phyloP scores from a whole-genome alignment of 1,284 basidiomycete species.

The Trametes polyzona region DNA sequence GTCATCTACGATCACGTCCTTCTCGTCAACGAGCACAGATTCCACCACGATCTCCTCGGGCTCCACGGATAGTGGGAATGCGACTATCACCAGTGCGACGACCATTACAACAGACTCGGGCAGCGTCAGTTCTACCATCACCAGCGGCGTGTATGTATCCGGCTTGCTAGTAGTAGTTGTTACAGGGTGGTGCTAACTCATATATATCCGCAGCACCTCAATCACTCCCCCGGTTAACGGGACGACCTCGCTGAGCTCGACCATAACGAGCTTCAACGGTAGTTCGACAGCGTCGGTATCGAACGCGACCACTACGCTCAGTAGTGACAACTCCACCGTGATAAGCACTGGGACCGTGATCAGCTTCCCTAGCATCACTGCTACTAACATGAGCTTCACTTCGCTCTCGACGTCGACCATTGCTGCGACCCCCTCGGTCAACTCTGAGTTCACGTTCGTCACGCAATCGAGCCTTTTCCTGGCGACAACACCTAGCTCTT shows the following conservation, averaged over 20 bases:
- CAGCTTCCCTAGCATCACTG: conserved; percentile 17
- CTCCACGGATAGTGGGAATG: not conserved
- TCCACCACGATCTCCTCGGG: not conserved
- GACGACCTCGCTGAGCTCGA: not conserved
- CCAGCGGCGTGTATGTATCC: conserved; percentile 14
- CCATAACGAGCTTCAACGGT: not conserved
- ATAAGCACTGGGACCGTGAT: conserved; percentile 20
- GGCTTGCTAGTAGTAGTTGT: conserved; percentile 1
- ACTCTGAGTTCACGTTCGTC: conserved; percentile 29
- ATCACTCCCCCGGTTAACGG: conserved; percentile 12
- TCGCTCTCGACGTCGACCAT: conserved; percentile 22
- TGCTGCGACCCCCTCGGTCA: conserved; percentile 26
- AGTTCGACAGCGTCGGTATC: conserved; percentile 4
- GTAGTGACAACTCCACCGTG: not conserved
- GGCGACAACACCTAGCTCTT: conserved; percentile 32
- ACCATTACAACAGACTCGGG: conserved; percentile 1
- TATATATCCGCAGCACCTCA: conserved; percentile 1
- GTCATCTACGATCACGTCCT: not conserved
- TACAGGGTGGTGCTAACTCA: conserved; percentile 2
- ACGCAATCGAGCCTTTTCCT: conserved; percentile 28
- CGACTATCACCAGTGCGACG: not conserved
- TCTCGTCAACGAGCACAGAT: not conserved
- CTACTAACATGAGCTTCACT: conserved; percentile 8
- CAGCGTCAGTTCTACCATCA: conserved; percentile 7
- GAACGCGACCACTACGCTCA: conserved; percentile 1